Conservation (phyloP, 495 filamentous ascomycete species). For the Annulohypoxylon moriforme region DNA sequence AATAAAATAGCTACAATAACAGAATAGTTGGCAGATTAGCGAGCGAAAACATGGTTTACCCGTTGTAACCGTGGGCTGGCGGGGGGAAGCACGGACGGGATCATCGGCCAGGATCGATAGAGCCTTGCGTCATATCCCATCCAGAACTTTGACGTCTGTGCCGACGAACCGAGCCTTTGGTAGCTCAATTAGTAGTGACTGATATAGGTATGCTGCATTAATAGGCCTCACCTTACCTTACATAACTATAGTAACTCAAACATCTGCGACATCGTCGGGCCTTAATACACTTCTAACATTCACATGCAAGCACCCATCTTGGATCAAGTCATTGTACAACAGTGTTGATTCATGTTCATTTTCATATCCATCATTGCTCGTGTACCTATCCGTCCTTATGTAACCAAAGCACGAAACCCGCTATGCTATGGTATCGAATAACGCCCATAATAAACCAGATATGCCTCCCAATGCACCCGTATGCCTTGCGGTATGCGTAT, state of each 20-base stretch:
- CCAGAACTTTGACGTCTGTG: slow-evolving; percentile 11
- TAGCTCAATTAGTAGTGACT: not conserved
- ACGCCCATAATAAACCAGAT: slow-evolving; percentile 35
- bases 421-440: slow-evolving; percentile 41
- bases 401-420: slow-evolving; percentile 15
- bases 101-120: slow-evolving; percentile 30
- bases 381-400: slow-evolving; percentile 9
- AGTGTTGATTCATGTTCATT: not conserved
- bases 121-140: slow-evolving; percentile 34
- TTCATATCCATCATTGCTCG: slow-evolving; percentile 25
- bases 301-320: not conserved
- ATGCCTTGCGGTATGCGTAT: slow-evolving; percentile 40
- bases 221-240: not conserved
- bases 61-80: slow-evolving; percentile 23
- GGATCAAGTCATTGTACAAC: not conserved
- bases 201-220: not conserved
- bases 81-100: slow-evolving; percentile 35
- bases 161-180: slow-evolving; percentile 7
- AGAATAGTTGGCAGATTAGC: slow-evolving; percentile 28
- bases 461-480: slow-evolving; percentile 28
- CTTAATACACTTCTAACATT: not conserved
- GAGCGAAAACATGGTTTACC: slow-evolving; percentile 23
- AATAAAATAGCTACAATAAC: slow-evolving; percentile 26
- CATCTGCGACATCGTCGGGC: not conserved
- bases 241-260: not conserved